phyloP scores from a whole-genome alignment of 371 early-diverging fungal genomes.

The Syncephalastrum sp. region DNA sequence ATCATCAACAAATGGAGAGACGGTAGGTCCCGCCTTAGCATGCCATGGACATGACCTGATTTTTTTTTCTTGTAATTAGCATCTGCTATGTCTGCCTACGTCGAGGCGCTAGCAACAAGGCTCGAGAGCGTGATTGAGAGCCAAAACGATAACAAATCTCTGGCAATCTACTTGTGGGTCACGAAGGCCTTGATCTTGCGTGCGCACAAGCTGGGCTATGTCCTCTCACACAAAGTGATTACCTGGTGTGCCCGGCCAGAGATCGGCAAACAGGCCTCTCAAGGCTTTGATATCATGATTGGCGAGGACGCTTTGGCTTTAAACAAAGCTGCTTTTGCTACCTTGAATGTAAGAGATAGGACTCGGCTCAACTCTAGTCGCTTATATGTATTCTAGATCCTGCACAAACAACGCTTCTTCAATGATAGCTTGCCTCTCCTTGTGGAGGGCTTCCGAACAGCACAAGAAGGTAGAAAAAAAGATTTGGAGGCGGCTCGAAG shows the following conservation, averaged over 20 bases:
- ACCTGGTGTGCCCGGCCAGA: conserved; percentile 44
- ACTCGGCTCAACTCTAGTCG: not conserved
- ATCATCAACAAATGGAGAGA: conserved; percentile 62
- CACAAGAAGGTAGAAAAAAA: conserved; percentile 46
- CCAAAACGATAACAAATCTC: conserved; percentile 6
- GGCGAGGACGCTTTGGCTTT: conserved; percentile 68
- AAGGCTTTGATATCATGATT: conserved; percentile 68
- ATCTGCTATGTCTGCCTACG: conserved; percentile 30
- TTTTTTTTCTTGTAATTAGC: conserved; percentile 14
- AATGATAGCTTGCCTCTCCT: conserved; percentile 70
- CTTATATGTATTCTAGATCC: conserved; percentile 42
- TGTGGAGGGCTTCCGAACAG: conserved; percentile 57
- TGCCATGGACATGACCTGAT: not conserved
- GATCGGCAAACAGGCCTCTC: conserved; percentile 55
- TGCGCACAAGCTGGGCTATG: conserved; percentile 53
- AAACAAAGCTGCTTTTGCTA: conserved; percentile 70
- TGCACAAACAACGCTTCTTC: conserved; percentile 86
- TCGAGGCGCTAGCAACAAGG: conserved; percentile 20
- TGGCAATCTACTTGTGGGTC: conserved; percentile 47
- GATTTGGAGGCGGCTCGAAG: conserved; percentile 70
- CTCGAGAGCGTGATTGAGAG: conserved; percentile 26
- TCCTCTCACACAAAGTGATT: conserved; percentile 59
- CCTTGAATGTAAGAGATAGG: conserved; percentile 49
- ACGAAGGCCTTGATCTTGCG: conserved; percentile 64
- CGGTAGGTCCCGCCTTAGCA: conserved; percentile 25